Evolutionary conservation across 169 alveolate species (phyloP), one percentile per base, ranked within the genome.

Genomic region (Eimeria tenella): DNA sequence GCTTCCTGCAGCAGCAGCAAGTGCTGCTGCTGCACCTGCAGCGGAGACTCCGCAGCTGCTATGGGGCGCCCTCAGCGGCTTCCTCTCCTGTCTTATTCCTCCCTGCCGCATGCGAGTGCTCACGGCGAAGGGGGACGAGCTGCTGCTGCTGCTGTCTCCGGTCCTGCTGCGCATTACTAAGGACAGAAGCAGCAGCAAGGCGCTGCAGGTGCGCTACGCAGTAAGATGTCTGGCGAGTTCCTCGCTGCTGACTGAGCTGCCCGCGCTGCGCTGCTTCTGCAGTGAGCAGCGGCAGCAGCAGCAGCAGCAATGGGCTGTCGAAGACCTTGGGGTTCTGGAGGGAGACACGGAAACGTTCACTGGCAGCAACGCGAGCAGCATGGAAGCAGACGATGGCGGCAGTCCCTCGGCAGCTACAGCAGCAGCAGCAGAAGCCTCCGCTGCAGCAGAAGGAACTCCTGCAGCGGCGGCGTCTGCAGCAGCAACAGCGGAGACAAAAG

Each of bases 11-110:
- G 73, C 74, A 9, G 58, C 55, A 11, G 62, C 70, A 56, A 42
- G 56, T 23, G 90, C 55, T 5, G 73, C 50, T 5, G 77, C 77
- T 15, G 77, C 77, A 68, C 42, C 25, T 4, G 58, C 84, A 9
- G 84, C 84, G 55, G 65, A 50, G 75, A 74, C 71, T 15, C 87
- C 73, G 42, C 86, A 74, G 60, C 83, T 90, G 83, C 63, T 50
- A 73, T 90, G 94, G 94, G 94, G 94, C 19, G 94, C 68, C 7
- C 60, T 90, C 58, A 75, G 88, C 60, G 94, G 94, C 56, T 75
- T 90, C 7, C 84, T 90, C 52, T 86, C 94, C 55, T 90, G 71
- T 5, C 58, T 70, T 3, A 77, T 90, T n/a, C 94, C 94, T 2
- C 90, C 94, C 31, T 90, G 94, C 62, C 94, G 94, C 68, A 50